Conservation (phyloP, 2,329 filamentous ascomycete genomes). For the Penicillium sp. region DNA sequence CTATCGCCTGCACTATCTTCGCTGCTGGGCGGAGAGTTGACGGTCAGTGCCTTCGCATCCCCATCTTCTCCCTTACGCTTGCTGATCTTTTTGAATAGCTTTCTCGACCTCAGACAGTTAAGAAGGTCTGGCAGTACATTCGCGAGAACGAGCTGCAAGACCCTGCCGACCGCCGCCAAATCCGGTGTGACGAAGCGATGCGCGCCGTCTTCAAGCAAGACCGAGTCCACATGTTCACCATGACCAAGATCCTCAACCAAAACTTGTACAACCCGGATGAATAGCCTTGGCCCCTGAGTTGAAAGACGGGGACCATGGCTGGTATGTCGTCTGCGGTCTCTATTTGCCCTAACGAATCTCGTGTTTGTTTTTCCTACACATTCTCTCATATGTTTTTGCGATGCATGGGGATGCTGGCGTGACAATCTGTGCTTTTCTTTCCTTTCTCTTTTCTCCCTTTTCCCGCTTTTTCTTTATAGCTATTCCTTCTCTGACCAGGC, state of each 20-base stretch:
- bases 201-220: constrained; percentile 89
- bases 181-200: constrained; percentile 89
- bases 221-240: constrained; percentile 97
- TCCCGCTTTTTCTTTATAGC: no score
- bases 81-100: constrained; percentile 60
- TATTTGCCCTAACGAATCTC: constrained; percentile 30
- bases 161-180: constrained; percentile 87
- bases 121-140: constrained; percentile 95
- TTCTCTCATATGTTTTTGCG: constrained; percentile 24
- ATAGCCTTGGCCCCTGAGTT: constrained; percentile 34
- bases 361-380: constrained; percentile 14
- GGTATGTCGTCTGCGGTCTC: not conserved
- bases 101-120: constrained; percentile 92
- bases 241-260: constrained; percentile 94
- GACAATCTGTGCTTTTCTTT: constrained; percentile 6
- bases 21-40: constrained; percentile 49
- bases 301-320: not conserved
- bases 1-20: constrained; percentile 51
- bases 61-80: not conserved
- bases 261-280: constrained; percentile 88
- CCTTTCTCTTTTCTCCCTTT: not conserved
- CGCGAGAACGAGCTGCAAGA: constrained; percentile 88
- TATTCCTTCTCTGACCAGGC: no score
- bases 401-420: constrained; percentile 39
- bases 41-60: constrained; percentile 36